phyloP scores from a whole-genome alignment of 495 filamentous ascomycete genomes.

The Immersiella caudata region DNA sequence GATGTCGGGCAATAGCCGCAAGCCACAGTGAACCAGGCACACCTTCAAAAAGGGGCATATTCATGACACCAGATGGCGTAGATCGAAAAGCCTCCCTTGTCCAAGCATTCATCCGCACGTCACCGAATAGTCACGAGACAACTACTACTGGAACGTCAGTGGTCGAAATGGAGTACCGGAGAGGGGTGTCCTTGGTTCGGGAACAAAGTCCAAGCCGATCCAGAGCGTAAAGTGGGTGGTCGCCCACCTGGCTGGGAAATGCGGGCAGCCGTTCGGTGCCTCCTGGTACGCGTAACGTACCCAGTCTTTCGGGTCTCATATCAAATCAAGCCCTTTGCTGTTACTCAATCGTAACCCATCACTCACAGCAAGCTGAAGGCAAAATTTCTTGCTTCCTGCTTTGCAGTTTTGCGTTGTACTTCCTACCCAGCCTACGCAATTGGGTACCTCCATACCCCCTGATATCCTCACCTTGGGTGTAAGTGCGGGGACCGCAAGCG shows the following conservation, averaged over 20 bases:
- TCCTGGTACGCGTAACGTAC: conserved; percentile 9
- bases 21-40: no score
- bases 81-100: conserved; percentile 12
- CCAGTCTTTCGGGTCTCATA: conserved; percentile 3
- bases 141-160: conserved; percentile 15
- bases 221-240: background rate
- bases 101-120: conserved; percentile 32
- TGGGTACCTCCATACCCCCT: background rate
- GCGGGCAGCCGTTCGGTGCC: background rate
- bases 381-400: background rate
- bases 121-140: conserved; percentile 29
- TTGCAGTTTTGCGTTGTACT: background rate
- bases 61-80: background rate
- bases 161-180: background rate
- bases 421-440: background rate
- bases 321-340: conserved; percentile 15
- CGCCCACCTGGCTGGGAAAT: background rate
- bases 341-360: conserved; percentile 19
- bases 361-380: background rate
- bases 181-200: background rate
- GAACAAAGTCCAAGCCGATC: background rate
- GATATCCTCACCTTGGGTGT: background rate
- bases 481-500: conserved; percentile 1
- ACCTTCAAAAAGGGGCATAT: background rate
- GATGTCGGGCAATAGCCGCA: background rate